Percentiles rank a stretch among this genome's conserved stretches.
Conservation (phyloP, 2,329 filamentous ascomycete genomes). For the Fusarium sp. region DNA sequence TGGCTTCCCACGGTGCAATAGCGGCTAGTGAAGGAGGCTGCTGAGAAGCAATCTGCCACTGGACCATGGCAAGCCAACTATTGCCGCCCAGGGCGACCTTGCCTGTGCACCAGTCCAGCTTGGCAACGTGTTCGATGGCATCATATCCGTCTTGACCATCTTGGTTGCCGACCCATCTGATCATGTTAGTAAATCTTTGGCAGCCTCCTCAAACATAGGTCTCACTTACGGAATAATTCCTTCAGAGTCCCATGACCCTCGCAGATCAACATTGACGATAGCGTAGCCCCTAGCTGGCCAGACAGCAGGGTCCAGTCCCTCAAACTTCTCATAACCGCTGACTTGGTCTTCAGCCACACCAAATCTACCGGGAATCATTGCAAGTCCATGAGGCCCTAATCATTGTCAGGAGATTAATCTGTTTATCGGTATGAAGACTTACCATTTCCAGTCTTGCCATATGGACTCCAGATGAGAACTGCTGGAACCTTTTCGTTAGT, state of each 20-base stretch:
- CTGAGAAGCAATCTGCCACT: background rate
- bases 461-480: background rate
- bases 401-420: fast-evolving
- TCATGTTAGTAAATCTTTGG: background rate
- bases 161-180: background rate
- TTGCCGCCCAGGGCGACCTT: background rate
- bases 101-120: background rate
- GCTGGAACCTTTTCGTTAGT: background rate
- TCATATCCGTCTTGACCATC: background rate
- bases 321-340: constrained; percentile 5
- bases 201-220: fast-evolving
- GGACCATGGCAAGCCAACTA: background rate
- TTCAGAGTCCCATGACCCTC: background rate
- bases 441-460: constrained; percentile 12
- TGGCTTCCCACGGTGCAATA: background rate
- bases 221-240: background rate
- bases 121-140: background rate
- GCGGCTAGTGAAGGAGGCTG: background rate
- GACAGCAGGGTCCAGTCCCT: background rate
- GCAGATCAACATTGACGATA: background rate
- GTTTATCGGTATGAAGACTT: fast-evolving
- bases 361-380: background rate
- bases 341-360: background rate
- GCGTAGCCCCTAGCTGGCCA: constrained; percentile 3
- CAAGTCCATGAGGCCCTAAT: background rate